A percentile compares a stretch with the other conserved stretches of the same genome.
phyloP scores from a whole-genome alignment of 768 basidiomycete species.

The Leccinellum rugosiceps region DNA sequence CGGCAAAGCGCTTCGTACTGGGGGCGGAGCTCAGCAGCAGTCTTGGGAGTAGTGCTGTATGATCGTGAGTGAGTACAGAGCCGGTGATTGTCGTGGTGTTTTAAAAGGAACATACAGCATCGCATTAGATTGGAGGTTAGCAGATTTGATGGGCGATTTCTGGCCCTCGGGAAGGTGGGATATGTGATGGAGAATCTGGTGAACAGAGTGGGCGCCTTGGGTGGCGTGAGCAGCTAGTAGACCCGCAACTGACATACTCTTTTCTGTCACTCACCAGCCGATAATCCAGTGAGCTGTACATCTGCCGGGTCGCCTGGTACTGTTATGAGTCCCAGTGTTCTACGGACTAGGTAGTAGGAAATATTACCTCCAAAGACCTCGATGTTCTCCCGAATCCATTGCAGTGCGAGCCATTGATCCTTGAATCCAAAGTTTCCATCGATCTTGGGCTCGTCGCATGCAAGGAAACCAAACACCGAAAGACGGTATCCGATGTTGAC shows the following conservation, averaged over 20 bases:
- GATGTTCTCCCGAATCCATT: slow-evolving; percentile 71
- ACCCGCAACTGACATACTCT: background rate
- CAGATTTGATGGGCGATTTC: slow-evolving; percentile 63
- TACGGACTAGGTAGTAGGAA: background rate
- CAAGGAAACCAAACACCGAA: slow-evolving; percentile 75
- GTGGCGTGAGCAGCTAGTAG: background rate
- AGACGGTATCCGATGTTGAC: slow-evolving; percentile 77
- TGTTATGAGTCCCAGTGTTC: background rate
- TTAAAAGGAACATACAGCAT: slow-evolving; percentile 47
- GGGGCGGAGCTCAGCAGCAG: slow-evolving; percentile 51
- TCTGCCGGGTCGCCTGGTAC: slow-evolving; percentile 53
- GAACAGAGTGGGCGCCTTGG: slow-evolving; percentile 68
- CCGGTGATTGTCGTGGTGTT: background rate
- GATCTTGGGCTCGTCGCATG: slow-evolving; percentile 56
- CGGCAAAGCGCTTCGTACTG: slow-evolving; percentile 65
- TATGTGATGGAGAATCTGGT: slow-evolving; percentile 69
- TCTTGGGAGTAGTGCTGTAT: slow-evolving; percentile 53
- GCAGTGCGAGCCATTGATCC: slow-evolving; percentile 76
- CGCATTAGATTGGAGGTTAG: slow-evolving; percentile 70
- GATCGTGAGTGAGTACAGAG: background rate
- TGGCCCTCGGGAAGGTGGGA: slow-evolving; percentile 56
- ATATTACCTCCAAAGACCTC: slow-evolving; percentile 64
- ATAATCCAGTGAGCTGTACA: slow-evolving; percentile 65
- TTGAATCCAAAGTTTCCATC: slow-evolving; percentile 82
- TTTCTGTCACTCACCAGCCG: slow-evolving; percentile 49